These are phyloP conservation scores for Fusarium sp. DNA, from an alignment of 2,329 filamentous ascomycete genomes.

Conservation along the genomic window DNA sequence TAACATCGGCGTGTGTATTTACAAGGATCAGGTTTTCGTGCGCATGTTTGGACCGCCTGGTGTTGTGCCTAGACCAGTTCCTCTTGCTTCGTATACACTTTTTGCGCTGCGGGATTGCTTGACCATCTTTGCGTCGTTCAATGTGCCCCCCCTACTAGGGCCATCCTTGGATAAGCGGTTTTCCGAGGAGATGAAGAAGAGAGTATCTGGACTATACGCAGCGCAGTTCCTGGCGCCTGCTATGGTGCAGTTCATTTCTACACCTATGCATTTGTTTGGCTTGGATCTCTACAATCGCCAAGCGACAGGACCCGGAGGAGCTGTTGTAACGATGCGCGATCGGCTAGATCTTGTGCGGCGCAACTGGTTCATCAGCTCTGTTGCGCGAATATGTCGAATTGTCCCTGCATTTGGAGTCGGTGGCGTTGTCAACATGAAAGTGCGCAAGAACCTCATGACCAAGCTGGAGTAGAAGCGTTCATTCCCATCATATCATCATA, in stretches of 20 bases:
- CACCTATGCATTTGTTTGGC: conserved; percentile 86
- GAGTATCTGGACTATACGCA: conserved; percentile 67
- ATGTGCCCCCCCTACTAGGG: conserved; percentile 83
- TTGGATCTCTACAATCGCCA: conserved; percentile 87
- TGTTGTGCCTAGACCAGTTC: conserved; percentile 68
- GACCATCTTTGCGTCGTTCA: conserved; percentile 94
- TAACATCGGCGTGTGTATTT: conserved; percentile 87
- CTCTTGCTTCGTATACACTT: conserved; percentile 78
- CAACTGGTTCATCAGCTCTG: conserved; percentile 81
- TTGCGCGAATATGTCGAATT: conserved; percentile 85
- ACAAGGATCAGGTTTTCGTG: conserved; percentile 90
- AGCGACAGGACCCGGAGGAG: conserved; percentile 48
- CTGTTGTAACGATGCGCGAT: conserved; percentile 63
- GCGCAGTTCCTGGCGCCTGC: conserved; percentile 88
- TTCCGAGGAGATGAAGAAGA: conserved; percentile 60
- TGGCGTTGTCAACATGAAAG: conserved; percentile 84
- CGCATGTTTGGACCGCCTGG: conserved; percentile 79
- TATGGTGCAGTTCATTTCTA: conserved; percentile 81
- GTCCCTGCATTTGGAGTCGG: conserved; percentile 91
- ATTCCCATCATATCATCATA: neutral
- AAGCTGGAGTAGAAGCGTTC: conserved; percentile 59
- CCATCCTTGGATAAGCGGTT: conserved; percentile 72
- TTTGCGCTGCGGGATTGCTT: conserved; percentile 88
- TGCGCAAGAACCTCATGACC: conserved; percentile 76
- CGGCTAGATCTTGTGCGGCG: conserved; percentile 75